Conservation (phyloP, 805 yeast genomes). For the Yarrowia divulgata region DNA sequence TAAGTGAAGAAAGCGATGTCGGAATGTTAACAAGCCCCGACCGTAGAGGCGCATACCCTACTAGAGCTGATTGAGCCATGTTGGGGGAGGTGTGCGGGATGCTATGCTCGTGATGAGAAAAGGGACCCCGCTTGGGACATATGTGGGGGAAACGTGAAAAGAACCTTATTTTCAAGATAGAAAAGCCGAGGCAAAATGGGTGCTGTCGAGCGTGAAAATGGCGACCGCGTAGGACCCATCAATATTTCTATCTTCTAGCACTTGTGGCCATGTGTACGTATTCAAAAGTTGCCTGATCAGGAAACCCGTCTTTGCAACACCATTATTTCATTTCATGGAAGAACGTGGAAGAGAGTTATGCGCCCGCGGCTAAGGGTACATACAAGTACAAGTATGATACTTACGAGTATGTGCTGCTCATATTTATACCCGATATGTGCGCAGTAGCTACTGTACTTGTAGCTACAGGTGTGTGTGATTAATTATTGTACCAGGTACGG, state of each 20-base stretch:
- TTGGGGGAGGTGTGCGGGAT: background rate
- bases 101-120: constrained; percentile 11
- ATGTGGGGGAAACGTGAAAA: constrained; percentile 39
- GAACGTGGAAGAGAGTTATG: constrained; percentile 18
- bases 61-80: constrained; percentile 49
- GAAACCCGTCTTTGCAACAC: too few relatives aligned
- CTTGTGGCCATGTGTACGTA: too few relatives aligned
- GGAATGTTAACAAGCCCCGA: constrained; percentile 66
- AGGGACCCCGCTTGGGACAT: constrained; percentile 22
- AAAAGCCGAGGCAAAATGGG: constrained; percentile 25
- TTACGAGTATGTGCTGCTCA: too few relatives aligned
- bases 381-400: background rate
- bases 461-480: too few relatives aligned
- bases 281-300: too few relatives aligned
- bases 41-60: constrained; percentile 52
- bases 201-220: background rate
- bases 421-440: too few relatives aligned
- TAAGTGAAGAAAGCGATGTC: constrained; percentile 54
- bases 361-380: too few relatives aligned
- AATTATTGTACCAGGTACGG: too few relatives aligned
- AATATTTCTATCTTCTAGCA: too few relatives aligned
- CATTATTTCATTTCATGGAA: background rate
- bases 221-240: too few relatives aligned
- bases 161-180: background rate
- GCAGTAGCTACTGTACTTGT: too few relatives aligned